phyloP scores from a whole-genome alignment of 2,329 filamentous ascomycete genomes.

The Canariomyces notabilis region DNA sequence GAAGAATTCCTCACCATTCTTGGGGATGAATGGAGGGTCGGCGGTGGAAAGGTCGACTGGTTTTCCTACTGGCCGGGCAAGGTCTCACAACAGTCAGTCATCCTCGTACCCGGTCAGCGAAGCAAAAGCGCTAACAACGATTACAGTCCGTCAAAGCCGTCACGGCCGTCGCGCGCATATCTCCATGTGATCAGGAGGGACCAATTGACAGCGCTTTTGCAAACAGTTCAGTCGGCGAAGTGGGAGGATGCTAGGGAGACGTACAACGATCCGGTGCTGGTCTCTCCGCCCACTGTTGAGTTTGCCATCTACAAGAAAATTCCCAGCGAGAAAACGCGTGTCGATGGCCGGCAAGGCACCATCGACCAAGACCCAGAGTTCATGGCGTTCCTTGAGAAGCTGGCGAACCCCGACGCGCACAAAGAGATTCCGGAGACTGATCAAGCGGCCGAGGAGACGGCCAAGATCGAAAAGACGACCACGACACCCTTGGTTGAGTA shows the following conservation, averaged over 20 bases:
- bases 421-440: constrained; percentile 48
- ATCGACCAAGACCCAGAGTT: constrained; percentile 97
- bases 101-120: background rate
- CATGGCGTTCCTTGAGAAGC: constrained; percentile 81
- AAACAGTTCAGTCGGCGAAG: constrained; percentile 60
- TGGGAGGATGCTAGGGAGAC: constrained; percentile 83
- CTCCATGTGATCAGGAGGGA: constrained; percentile 71
- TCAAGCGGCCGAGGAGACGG: constrained; percentile 44
- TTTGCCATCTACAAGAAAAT: constrained; percentile 80
- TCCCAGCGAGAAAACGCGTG: constrained; percentile 66
- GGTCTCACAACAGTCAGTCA: constrained; percentile 72
- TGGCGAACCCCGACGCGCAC: constrained; percentile 62
- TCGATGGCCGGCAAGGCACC: constrained; percentile 82
- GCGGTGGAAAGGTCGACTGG: constrained; percentile 83
- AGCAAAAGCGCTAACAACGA: constrained; percentile 37
- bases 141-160: constrained; percentile 77
- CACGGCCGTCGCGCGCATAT: constrained; percentile 74
- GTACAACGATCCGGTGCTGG: constrained; percentile 63
- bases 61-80: constrained; percentile 62
- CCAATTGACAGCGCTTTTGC: constrained; percentile 61
- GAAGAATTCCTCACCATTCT: constrained; percentile 68
- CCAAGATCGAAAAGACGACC: constrained; percentile 59
- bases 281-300: constrained; percentile 75
- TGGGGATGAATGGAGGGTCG: constrained; percentile 74
- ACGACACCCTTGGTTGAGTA: constrained; percentile 88